Evolutionary conservation across 2,329 filamentous ascomycete genomes (phyloP), one percentile per base, ranked within the genome.

Genomic region (Alternaria infectoria): DNA sequence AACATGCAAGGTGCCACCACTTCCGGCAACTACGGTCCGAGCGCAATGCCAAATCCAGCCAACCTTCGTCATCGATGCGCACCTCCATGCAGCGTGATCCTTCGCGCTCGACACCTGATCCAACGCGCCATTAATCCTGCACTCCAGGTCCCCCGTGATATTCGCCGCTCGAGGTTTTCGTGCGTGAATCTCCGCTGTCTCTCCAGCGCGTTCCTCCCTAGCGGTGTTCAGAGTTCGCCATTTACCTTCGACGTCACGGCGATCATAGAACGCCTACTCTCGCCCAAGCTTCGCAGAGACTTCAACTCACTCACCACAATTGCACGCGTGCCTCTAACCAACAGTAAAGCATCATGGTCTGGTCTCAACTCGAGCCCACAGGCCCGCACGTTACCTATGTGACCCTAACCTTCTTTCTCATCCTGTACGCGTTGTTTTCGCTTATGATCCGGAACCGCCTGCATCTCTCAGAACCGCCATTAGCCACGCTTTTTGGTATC

Each of bases 391-490:
- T 83, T 21, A 80, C 81, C 11, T 85, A 84, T 60, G 67, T 84
- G 19, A 69, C 81, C 10, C 73, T 85, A 5, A 81, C 83, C 0
- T 73, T 72, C 11, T 85, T 85, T 68, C 77, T 85, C 17, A 78
- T 85, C 56, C 69, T 74, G 28, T 85, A 85, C 66, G 80, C 81
- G 1, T 74, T 85, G 10, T 84, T 84, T 71, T 80, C 80, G 9
- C 73, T 78, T 45, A 80, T 83, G 68, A 81, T 85, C 61, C 76
- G 82, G 36, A 84, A 85, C 62, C 78, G 81, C 9, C 74, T 85
- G 3, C 83, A 85, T 64, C 79, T 85, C 15, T 83, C 82, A 11
- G 83, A 85, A 70, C 83, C 83, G 5, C 83, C 83, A 6, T 76
- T 85, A 19, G 83, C 83, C 13, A 81, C 83, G 1, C 57, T 84